phyloP scores from a whole-genome alignment of 192 early-diverging fungal species.

The Lobosporangium transversale region DNA sequence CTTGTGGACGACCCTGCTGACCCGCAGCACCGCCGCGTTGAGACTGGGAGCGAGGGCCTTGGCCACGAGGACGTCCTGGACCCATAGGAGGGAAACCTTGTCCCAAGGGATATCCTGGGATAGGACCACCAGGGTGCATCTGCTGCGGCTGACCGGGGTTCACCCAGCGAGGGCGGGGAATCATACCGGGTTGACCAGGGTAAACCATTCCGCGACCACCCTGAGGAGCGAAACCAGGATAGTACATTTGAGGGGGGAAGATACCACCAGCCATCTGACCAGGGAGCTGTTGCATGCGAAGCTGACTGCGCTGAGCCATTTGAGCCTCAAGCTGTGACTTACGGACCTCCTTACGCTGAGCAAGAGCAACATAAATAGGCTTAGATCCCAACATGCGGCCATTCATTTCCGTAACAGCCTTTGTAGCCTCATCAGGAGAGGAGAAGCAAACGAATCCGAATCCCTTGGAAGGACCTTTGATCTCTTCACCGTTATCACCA shows the following conservation, averaged over 20 bases:
- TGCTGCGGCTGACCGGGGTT: constrained; percentile 34
- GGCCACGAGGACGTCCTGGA: constrained; percentile 64
- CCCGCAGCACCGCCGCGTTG: constrained; percentile 58
- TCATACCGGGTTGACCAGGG: constrained; percentile 49
- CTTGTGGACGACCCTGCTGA: constrained; percentile 51
- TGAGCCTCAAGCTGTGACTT: constrained; percentile 95
- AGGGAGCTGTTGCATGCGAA: constrained; percentile 77
- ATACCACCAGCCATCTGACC: constrained; percentile 54
- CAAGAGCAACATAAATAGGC: constrained; percentile 98
- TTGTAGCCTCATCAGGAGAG: constrained; percentile 95
- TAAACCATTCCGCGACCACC: constrained; percentile 48
- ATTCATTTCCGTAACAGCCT: constrained; percentile 98
- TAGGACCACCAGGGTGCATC: constrained; percentile 42
- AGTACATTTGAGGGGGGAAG: constrained; percentile 53
- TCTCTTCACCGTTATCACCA: constrained; percentile 18
- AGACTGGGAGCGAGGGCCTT: constrained; percentile 59
- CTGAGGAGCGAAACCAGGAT: constrained; percentile 54
- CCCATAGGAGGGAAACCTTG: constrained; percentile 65
- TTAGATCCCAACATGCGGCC: constrained; percentile 91
- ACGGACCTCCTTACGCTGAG: constrained; percentile 96
- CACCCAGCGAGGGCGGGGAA: constrained; percentile 53
- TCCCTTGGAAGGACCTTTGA: constrained; percentile 79
- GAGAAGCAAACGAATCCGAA: constrained; percentile 99
- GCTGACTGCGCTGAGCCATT: constrained; percentile 87
- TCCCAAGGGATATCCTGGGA: constrained; percentile 48